Evolutionary conservation across 768 basidiomycete genomes (phyloP), one percentile per base, ranked within the genome.

Genomic region (Calocybe cyanea): DNA sequence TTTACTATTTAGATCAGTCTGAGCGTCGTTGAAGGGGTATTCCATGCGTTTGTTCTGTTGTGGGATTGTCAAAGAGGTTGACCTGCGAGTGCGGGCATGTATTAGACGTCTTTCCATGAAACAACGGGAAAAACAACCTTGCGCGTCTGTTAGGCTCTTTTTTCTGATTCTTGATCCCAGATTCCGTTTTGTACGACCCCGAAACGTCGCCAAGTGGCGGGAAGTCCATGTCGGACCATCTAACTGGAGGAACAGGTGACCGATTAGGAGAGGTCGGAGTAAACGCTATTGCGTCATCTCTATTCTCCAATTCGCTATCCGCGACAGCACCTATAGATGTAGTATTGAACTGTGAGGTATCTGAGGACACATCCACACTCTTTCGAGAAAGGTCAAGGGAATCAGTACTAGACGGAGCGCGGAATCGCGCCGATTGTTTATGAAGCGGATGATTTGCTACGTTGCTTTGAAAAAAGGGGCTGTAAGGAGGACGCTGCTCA

Each of bases 141-240:
- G 31, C 48, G 34, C 41, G 53, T 30, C 39, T 28, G 36, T 46
- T 51, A n/a, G 45, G 36, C 6, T 37, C 32, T 13, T 43, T 49
- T n/a, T 46, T 47, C 33, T 56, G 57, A 25, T 45, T 55, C 67
- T 63, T 67, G 18, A 56, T 55, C 34, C 61, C 62, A 35, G 49
- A 53, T 33, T 59, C 55, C 10, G 47, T 20, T 49, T 57, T 59
- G 13, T 52, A 48, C 34, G 57, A 58, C n/a, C 36, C 49, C 40
- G 58, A 58, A 7, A 52, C 23, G 40, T 65, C 59, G 19, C 60
- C 56, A 38, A 69, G 64, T 17, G 69, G 67, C 18, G 66, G 63
- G 41, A 70, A 69, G 48, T 70, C 64, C 13, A 57, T 57, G 25
- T 68, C 65, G 10, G 59, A 59, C 68, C 66, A 70, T 21, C 59